Evolutionary conservation across 169 alveolate species (phyloP).

Genomic region (Plasmodium chabaudi): DNA sequence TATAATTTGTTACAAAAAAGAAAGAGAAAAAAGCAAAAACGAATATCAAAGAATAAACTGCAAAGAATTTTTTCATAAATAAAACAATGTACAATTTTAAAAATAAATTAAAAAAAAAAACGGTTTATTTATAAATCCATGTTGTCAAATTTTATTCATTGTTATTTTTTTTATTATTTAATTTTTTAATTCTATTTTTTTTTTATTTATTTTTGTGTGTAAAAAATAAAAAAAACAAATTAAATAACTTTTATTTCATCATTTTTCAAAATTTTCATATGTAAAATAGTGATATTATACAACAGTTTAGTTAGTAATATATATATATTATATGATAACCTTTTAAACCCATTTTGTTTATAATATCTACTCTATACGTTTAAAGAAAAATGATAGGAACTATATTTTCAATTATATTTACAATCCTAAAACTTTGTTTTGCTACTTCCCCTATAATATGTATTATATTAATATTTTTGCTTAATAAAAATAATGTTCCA

Average conservation of each 20-base stretch:
- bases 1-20: background rate
- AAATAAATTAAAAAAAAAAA: background rate
- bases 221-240: background rate
- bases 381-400: conserved; percentile 47
- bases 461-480: conserved; percentile 47
- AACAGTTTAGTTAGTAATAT: no score
- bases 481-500: conserved; percentile 53
- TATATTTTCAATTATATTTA: conserved; percentile 35
- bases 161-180: background rate
- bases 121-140: background rate
- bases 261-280: no score
- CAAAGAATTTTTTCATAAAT: background rate
- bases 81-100: background rate
- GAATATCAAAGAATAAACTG: background rate
- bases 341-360: background rate
- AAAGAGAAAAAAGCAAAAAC: background rate
- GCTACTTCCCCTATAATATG: conserved; percentile 71
- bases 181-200: background rate
- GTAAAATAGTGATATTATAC: no score
- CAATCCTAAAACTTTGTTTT: conserved; percentile 46
- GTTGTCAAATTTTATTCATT: background rate
- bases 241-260: no score
- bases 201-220: background rate
- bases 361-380: background rate
- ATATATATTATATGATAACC: no score